Evolutionary conservation across 73 alveolate genomes (phyloP).

Genomic region (Paramecium sonneborni): DNA sequence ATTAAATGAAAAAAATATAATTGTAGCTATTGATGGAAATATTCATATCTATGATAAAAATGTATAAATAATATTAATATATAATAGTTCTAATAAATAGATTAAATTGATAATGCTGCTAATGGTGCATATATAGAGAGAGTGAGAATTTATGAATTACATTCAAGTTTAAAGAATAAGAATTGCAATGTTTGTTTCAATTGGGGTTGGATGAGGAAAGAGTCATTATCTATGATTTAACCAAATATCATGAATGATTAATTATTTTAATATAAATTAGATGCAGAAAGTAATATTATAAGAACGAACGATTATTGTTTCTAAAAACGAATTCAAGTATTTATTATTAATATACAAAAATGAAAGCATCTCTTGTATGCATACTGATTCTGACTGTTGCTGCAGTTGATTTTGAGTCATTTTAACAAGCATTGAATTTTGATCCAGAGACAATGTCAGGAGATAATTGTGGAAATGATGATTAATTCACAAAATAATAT

Average conservation of each 20-base stretch:
- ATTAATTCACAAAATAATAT: not conserved
- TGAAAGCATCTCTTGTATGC: slow-evolving; percentile 22
- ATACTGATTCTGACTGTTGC: not conserved
- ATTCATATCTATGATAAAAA: not conserved
- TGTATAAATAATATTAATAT: not conserved
- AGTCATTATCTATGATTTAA: not conserved
- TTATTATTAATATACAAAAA: not conserved
- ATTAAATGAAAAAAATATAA: not conserved
- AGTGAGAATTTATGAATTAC: slow-evolving; percentile 25
- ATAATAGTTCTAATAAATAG: not conserved
- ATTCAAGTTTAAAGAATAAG: not conserved
- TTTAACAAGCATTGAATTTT: slow-evolving; percentile 8
- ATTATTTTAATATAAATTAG: not conserved
- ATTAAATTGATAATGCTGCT: slow-evolving; percentile 7
- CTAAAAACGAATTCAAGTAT: slow-evolving; percentile 8
- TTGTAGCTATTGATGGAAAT: not conserved
- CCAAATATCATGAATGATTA: slow-evolving; percentile 5
- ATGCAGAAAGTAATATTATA: not conserved
- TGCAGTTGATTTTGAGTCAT: slow-evolving; percentile 26
- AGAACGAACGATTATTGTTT: not conserved
- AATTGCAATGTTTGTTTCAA: not conserved
- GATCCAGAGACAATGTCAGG: not conserved
- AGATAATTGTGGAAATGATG: slow-evolving; percentile 32
- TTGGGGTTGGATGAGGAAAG: slow-evolving; percentile 16
- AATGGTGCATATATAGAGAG: not conserved